These are phyloP conservation scores for Ophiostoma himal-ulmi DNA, from an alignment of 2,329 filamentous ascomycete species.

Conservation along the genomic window DNA sequence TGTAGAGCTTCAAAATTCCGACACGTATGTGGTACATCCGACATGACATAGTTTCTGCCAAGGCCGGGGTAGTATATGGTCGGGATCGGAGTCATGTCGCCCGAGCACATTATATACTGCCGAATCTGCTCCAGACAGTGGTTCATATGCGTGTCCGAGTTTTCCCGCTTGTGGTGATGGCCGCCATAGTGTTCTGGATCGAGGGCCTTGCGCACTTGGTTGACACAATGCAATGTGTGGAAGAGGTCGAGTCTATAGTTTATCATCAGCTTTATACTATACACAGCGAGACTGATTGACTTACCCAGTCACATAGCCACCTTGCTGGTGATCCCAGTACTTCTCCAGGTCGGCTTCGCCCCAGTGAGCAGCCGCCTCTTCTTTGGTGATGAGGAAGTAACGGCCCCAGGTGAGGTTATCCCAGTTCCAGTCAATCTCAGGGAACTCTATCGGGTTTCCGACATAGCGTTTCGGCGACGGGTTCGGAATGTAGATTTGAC, in stretches of 20 bases:
- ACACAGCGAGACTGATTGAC: neutral
- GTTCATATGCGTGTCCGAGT: conserved; percentile 22
- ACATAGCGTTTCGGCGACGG: conserved; percentile 12
- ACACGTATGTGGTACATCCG: conserved; percentile 28
- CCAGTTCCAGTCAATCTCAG: conserved; percentile 17
- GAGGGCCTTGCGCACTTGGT: conserved; percentile 26
- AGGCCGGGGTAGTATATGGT: conserved; percentile 25
- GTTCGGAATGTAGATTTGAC: conserved; percentile 17
- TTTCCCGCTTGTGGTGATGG: conserved; percentile 10
- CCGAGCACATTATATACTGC: conserved; percentile 28
- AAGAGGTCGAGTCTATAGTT: conserved; percentile 25
- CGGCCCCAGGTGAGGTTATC: conserved; percentile 17
- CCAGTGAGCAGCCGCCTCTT: conserved; percentile 14
- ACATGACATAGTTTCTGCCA: conserved; percentile 27
- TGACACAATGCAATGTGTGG: conserved; percentile 28
- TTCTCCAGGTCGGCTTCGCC: conserved; percentile 9
- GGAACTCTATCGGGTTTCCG: conserved; percentile 7
- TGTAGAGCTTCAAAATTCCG: conserved; percentile 24
- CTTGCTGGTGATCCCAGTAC: conserved; percentile 17
- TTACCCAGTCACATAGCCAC: conserved; percentile 24
- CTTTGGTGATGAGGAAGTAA: conserved; percentile 14
- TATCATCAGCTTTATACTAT: neutral
- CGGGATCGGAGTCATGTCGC: conserved; percentile 26
- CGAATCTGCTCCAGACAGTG: conserved; percentile 28
- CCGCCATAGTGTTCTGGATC: conserved; percentile 25